phyloP scores from a whole-genome alignment of 1,139 yeast genomes.

The Blastobotrys apis region DNA sequence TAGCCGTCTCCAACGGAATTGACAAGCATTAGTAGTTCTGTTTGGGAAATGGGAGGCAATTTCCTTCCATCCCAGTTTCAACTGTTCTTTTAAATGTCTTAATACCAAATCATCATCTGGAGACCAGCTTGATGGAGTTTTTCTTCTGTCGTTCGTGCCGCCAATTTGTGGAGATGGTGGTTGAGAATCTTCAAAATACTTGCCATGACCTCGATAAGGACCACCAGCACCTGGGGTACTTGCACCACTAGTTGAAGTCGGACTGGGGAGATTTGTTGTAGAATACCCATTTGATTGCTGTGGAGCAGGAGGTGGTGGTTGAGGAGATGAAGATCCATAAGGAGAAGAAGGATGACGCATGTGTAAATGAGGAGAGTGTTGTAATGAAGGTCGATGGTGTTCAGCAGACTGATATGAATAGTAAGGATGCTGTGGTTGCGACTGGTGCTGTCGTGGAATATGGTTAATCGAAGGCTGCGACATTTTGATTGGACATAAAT shows the following conservation, averaged over 20 bases:
- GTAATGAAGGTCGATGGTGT: constrained; percentile 5
- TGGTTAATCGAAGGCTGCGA: constrained; percentile 6
- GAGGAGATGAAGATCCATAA: neutral
- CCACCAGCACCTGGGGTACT: no score
- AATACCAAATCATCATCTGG: constrained; percentile 66
- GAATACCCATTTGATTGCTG: no score
- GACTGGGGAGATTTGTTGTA: no score
- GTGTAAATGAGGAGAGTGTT: no score
- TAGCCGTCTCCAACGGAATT: constrained; percentile 74
- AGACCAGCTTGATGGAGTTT: constrained; percentile 73
- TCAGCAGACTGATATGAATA: neutral
- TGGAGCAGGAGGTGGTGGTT: constrained; percentile 4
- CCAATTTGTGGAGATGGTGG: neutral
- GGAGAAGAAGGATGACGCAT: neutral
- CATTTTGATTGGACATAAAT: constrained; percentile 4
- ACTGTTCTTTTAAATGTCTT: constrained; percentile 65
- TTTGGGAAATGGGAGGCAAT: constrained; percentile 64
- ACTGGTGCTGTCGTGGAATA: neutral
- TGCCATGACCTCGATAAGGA: no score
- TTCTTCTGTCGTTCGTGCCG: constrained; percentile 20
- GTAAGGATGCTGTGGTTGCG: constrained; percentile 2
- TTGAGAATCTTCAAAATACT: no score
- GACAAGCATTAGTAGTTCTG: constrained; percentile 80
- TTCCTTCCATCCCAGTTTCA: constrained; percentile 77
- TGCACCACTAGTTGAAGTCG: no score